A percentile compares a stretch with the other conserved stretches of the same genome.
Evolutionary conservation across 2,329 filamentous ascomycete species (phyloP).

Genomic region (Ustilaginoidea virens): DNA sequence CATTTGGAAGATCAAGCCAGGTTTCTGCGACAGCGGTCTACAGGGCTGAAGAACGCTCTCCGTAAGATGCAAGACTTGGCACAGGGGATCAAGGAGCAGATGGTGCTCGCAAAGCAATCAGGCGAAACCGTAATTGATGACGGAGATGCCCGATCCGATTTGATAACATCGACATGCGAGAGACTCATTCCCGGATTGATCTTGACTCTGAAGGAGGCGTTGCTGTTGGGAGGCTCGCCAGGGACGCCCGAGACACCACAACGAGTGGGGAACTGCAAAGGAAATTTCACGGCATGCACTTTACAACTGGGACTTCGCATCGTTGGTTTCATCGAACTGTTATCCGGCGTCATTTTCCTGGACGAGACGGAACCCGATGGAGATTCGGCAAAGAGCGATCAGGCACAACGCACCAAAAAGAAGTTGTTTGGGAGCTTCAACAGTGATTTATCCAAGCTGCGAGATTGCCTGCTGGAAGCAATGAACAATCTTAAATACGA

Average conservation of each 20-base stretch:
- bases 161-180: slow-evolving; percentile 4
- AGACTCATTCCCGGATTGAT: slow-evolving; percentile 13
- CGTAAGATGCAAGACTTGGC: neutral
- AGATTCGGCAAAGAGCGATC: too few species aligned
- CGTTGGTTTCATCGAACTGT: slow-evolving; percentile 1
- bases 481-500: slow-evolving; percentile 1
- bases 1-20: neutral
- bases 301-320: slow-evolving; percentile 4
- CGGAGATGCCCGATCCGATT: too few species aligned
- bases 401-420: neutral
- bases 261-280: neutral
- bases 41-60: neutral
- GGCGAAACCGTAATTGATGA: too few species aligned
- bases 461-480: neutral
- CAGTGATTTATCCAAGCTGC: neutral
- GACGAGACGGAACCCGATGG: too few species aligned
- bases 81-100: slow-evolving; percentile 1
- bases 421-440: neutral
- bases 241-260: neutral
- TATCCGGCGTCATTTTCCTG: slow-evolving; percentile 1
- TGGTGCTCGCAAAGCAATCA: neutral
- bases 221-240: slow-evolving; percentile 8
- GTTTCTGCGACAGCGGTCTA: neutral
- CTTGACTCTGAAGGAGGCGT: slow-evolving; percentile 8
- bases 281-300: slow-evolving; percentile 5